Evolutionary conservation across 352 stramenopile genomes (phyloP).

Genomic region (Globisporangium nunn): DNA sequence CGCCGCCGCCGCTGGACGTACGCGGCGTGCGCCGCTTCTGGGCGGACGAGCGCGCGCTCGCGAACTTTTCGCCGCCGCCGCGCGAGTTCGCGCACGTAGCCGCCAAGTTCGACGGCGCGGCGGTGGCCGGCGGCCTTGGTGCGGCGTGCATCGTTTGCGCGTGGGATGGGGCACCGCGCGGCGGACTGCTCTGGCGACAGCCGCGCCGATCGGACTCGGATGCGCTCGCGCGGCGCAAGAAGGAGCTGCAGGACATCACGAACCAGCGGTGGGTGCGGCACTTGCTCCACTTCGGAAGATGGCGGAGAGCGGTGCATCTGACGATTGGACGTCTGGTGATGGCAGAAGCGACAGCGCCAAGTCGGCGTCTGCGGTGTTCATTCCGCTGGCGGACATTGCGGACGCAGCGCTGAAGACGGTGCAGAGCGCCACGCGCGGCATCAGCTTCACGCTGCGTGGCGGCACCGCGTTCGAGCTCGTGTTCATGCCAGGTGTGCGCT

Average conservation of each 20-base stretch:
- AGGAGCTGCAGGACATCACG: constrained; percentile 54
- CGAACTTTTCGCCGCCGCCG: constrained; percentile 17
- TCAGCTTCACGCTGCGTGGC: constrained; percentile 27
- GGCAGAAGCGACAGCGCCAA: background rate
- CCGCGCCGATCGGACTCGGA: constrained; percentile 40
- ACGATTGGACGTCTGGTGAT: background rate
- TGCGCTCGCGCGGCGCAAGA: constrained; percentile 36
- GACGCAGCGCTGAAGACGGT: constrained; percentile 20
- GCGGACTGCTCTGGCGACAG: constrained; percentile 55
- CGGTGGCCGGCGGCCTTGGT: constrained; percentile 45
- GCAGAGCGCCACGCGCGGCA: constrained; percentile 35
- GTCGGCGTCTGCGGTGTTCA: constrained; percentile 11
- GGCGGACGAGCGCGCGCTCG: constrained; percentile 35
- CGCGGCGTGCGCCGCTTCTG: constrained; percentile 33
- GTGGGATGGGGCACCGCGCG: constrained; percentile 6
- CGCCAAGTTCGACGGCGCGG: constrained; percentile 40
- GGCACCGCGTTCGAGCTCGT: constrained; percentile 39
- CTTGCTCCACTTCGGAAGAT: background rate
- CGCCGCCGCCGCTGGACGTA: constrained; percentile 22
- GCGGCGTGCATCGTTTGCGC: constrained; percentile 18
- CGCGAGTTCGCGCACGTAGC: constrained; percentile 40
- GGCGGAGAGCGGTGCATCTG: background rate
- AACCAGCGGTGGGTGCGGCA: constrained; percentile 14
- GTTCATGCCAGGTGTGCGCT: constrained; percentile 49
- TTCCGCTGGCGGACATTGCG: constrained; percentile 16